Evolutionary conservation across 1,284 basidiomycete species (phyloP).

Genomic region (Anthracocystis panici-leucophaei): DNA sequence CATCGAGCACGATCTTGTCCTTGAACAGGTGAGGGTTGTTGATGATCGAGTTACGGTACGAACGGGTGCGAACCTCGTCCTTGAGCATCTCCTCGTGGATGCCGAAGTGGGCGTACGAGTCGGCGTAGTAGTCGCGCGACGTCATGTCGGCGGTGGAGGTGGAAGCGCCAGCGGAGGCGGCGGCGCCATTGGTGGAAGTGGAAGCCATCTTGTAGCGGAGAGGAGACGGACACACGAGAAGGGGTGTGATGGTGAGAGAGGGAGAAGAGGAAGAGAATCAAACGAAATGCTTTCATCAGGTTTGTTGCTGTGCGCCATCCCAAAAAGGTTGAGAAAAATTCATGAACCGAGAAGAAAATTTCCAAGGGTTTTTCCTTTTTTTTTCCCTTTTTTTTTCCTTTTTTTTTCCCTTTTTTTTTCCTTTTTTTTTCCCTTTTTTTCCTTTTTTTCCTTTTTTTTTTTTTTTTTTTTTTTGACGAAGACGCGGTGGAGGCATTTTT

Average conservation of each 20-base stretch:
- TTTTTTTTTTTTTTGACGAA: too few species aligned
- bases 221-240: background rate
- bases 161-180: conserved; percentile 30
- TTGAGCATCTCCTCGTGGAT: conserved; percentile 90
- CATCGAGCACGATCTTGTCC: conserved; percentile 82
- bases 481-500: too few species aligned
- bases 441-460: too few species aligned
- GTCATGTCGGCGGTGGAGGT: conserved; percentile 60
- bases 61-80: conserved; percentile 92
- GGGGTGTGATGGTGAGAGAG: conserved; percentile 1
- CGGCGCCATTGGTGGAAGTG: conserved; percentile 45
- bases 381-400: too few species aligned
- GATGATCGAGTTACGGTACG: conserved; percentile 93
- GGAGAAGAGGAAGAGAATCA: conserved; percentile 2
- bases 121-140: conserved; percentile 68
- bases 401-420: too few species aligned
- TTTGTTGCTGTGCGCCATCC: background rate
- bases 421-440: too few species aligned
- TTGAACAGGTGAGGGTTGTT: conserved; percentile 97
- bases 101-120: conserved; percentile 69
- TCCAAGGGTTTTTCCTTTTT: too few species aligned
- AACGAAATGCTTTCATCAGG: background rate
- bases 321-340: conserved; percentile 4
- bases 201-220: conserved; percentile 47
- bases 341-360: conserved; percentile 11